Evolutionary conservation across 2,329 filamentous ascomycete genomes (phyloP), one percentile per base, ranked within the genome.

Genomic region (Dothideomycetes sp.): DNA sequence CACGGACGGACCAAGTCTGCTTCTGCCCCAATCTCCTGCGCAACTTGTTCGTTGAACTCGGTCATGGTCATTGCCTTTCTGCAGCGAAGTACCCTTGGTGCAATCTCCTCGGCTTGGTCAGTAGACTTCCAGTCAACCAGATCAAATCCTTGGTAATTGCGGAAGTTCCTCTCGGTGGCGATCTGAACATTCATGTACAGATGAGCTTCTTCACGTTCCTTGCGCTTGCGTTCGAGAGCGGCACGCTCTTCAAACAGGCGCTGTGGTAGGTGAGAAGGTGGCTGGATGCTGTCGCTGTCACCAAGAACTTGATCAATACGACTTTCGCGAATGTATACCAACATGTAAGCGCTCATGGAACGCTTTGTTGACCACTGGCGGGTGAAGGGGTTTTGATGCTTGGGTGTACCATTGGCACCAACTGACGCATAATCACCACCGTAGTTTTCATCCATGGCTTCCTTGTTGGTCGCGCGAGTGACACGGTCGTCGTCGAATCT

Each of bases 401-500:
- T 71, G 23, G 63, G 49, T n/a, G 66, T 64, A 6, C 76, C 76
- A 46, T 79, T 78, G 7, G 64, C 59, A 33, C 71, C 64, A 39
- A 72, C 68, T 4, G 52, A 59, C 2, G 52, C 47, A 37, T 87
- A 93, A 55, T 94, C 86, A 40, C 91, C 91, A 31, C 91, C 91
- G 62, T 85, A 98, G 61, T 96, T 98, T 49, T 98, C 93, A 56
- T 96, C 91, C 22, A 96, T 66, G 0, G 93, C 89, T 59, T 98
- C 91, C 45, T 84, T 80, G 57, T 83, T 78, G 0, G 88, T 95
- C 1, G 88, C 89, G 49, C 84, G 84, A n/a, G 88, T 96, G 28
- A 98, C 91, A 50, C 88, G 83, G 57, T 98, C 91, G 50, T 98
- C 91, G 53, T 98, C 93, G 53, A 94, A 98, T 54, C 84, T 91